Evolutionary conservation across 2,329 filamentous ascomycete species (phyloP), one percentile per base, ranked within the genome.

Genomic region (Alternaria rosae): DNA sequence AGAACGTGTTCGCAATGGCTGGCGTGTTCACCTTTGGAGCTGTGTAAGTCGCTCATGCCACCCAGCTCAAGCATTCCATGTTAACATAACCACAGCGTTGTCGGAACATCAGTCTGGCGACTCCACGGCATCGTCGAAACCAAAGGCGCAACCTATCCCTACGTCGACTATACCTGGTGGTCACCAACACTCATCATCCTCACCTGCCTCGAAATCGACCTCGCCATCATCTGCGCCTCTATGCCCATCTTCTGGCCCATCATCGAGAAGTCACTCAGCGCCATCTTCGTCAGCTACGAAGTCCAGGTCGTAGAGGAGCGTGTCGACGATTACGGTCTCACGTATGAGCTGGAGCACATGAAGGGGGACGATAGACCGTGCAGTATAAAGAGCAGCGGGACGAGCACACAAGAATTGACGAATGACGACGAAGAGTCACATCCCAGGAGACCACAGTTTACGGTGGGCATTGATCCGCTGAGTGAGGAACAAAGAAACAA

Each of bases 161-260:
- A 75, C 44, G 60, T 75, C 20, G 76, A 79, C 63, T 74, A 73
- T 28, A 78, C 75, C 13, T 78, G 70, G 72, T 72, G 67, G 64
- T 55, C 73, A 1, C 71, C 74, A 9, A 51, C 64, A n/a, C 61
- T 64, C 45, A 70, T 74, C 38, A 57, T 78, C 17, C 64, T 78
- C 2, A 72, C 76, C 11, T 72, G 68, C 41, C 69, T 78, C 52
- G 76, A 79, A 35, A 71, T 78, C 62, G 66, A 77, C 23, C 61
- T 78, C 21, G 76, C 76, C 25, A 73, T 78, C 32, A 72, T 75
- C 32, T 76, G 73, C 62, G 76, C 76, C 15, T 76, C 72, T 5
- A 75, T 78, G 55, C 76, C 76, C 9, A 74, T 78, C 42, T 78
- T 78, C 69, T 78, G 76, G 76, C 76, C 76, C 4, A 59, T 76